These are phyloP conservation scores for Boletellus ananas DNA, from an alignment of 768 basidiomycete species.

Conservation along the genomic window DNA sequence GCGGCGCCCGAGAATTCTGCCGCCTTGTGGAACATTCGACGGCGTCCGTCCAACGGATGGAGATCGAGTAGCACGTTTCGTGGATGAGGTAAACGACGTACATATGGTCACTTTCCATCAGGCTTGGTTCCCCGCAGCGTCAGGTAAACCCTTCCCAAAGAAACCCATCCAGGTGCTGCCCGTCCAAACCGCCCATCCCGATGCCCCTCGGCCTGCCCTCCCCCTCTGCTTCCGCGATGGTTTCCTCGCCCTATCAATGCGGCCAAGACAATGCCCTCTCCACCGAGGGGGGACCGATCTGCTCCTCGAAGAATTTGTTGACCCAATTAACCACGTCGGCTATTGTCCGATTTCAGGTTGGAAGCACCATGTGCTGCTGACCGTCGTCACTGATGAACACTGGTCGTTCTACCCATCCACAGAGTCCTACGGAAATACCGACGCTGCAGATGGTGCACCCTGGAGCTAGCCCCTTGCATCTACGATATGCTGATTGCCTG, in stretches of 20 bases:
- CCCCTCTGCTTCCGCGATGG: neutral
- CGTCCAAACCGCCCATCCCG: constrained; percentile 5
- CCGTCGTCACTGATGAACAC: too few relatives aligned
- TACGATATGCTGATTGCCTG: constrained; percentile 35
- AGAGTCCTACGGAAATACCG: constrained; percentile 32
- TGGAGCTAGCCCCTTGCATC: too few relatives aligned
- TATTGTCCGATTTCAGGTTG: too few relatives aligned
- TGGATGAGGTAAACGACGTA: constrained; percentile 3
- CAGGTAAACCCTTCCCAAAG: constrained; percentile 39
- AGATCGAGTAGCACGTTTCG: constrained; percentile 41
- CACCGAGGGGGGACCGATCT: constrained; percentile 15
- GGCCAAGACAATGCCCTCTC: neutral
- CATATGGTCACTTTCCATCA: neutral
- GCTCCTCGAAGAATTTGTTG: constrained; percentile 44
- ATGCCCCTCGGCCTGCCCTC: constrained; percentile 1
- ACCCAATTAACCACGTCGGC: constrained; percentile 40
- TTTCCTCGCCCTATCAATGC: constrained; percentile 6
- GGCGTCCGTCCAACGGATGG: constrained; percentile 66
- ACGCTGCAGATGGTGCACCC: too few relatives aligned
- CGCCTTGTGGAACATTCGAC: constrained; percentile 52
- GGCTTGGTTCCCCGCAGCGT: constrained; percentile 46
- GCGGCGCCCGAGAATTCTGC: constrained; percentile 47
- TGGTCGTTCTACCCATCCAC: too few relatives aligned
- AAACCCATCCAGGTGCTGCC: constrained; percentile 47
- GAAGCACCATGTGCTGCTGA: too few relatives aligned